These are phyloP conservation scores for Euphrasia arctica DNA, from an alignment of 305 asterid species.

Conservation along the genomic window DNA sequence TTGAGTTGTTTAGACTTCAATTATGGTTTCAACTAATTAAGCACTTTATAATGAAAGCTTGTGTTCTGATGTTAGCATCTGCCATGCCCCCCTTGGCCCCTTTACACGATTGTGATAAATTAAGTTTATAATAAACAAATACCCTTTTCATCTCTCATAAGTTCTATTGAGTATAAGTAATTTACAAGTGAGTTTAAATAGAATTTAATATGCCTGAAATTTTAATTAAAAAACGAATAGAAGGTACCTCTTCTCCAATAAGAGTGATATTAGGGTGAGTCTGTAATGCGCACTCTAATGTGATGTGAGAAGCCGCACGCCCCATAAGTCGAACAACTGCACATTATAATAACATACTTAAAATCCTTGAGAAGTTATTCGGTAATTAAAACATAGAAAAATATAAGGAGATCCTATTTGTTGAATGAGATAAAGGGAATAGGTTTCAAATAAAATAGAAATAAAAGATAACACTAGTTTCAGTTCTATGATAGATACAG, in stretches of 20 bases:
- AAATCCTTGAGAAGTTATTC: neutral
- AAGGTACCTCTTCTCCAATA: constrained; percentile 93
- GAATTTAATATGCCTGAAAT: constrained; percentile 1
- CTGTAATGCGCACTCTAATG: constrained; percentile 95
- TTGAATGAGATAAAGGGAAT: neutral
- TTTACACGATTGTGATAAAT: constrained; percentile 6
- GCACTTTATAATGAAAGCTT: neutral
- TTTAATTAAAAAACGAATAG: constrained; percentile 2
- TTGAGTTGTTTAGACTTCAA: constrained; percentile 6
- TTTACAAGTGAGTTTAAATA: neutral
- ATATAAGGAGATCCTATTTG: too few relatives aligned
- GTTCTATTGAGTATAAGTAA: constrained; percentile 6
- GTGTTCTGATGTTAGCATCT: neutral
- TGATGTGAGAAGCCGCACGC: constrained; percentile 98
- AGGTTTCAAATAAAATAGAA: constrained; percentile 15
- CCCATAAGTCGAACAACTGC: constrained; percentile 99
- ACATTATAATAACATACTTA: constrained; percentile 13
- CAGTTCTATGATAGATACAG: constrained; percentile 3
- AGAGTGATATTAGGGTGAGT: constrained; percentile 97
- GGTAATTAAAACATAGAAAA: too few relatives aligned
- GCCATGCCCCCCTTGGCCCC: constrained; percentile 8
- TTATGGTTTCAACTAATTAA: too few relatives aligned
- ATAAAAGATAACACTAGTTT: constrained; percentile 11
- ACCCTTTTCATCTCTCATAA: neutral
- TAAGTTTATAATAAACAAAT: constrained; percentile 1